Conservation (phyloP, 1,139 yeast genomes). For the Kodamaea ohmeri region DNA sequence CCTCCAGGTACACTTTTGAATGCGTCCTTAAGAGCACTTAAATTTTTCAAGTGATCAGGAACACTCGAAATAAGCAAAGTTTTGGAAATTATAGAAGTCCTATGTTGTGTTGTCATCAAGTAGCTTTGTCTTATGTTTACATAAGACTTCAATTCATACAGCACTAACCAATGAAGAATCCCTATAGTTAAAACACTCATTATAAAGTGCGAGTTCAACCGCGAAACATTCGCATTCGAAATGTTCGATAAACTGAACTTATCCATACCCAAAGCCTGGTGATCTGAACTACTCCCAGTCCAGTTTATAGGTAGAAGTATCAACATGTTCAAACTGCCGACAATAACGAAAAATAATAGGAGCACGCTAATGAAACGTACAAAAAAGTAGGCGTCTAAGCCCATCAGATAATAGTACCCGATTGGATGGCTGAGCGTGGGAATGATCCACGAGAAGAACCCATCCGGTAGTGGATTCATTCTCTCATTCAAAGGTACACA, state of each 20-base stretch:
- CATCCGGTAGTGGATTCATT: slow-evolving; percentile 36
- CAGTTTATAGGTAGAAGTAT: slow-evolving; percentile 57
- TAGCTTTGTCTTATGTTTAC: slow-evolving; percentile 43
- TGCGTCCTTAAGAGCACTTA: slow-evolving; percentile 24
- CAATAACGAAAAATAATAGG: slow-evolving; percentile 44
- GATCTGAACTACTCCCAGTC: slow-evolving; percentile 36
- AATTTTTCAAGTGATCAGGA: slow-evolving; percentile 35
- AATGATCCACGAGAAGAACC: slow-evolving; percentile 48
- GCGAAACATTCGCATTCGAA: slow-evolving; percentile 41
- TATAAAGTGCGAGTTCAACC: slow-evolving; percentile 53
- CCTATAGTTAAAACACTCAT: slow-evolving; percentile 50
- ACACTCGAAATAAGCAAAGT: slow-evolving; percentile 51
- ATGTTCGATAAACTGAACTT: slow-evolving; percentile 61
- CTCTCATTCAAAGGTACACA: slow-evolving; percentile 41
- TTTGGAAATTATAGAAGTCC: slow-evolving; percentile 28
- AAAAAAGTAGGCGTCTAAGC: slow-evolving; percentile 67
- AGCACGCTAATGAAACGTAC: slow-evolving; percentile 51
- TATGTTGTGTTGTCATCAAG: slow-evolving; percentile 27
- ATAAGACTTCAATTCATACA: slow-evolving; percentile 49
- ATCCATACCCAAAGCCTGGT: slow-evolving; percentile 51
- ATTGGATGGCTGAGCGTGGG: slow-evolving; percentile 41
- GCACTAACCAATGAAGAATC: slow-evolving; percentile 52
- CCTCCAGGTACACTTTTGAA: slow-evolving; percentile 43
- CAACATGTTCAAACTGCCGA: slow-evolving; percentile 52
- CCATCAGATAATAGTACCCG: slow-evolving; percentile 45